These are phyloP conservation scores for Dactylonectria macrodidyma DNA, from an alignment of 2,329 filamentous ascomycete genomes.

Conservation along the genomic window DNA sequence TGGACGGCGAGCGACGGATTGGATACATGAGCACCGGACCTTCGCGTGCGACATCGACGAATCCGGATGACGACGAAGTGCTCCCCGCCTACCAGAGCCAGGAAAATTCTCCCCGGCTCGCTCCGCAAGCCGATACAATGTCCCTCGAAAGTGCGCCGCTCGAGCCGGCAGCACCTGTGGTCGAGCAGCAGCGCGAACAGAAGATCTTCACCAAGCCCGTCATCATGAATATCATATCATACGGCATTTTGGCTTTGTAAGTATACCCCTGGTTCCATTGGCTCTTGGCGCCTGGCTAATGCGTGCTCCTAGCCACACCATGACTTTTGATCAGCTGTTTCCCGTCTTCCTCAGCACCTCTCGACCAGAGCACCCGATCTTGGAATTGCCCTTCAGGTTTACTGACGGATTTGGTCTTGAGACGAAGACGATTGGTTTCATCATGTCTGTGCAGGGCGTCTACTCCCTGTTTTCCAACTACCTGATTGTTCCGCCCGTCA, in stretches of 20 bases:
- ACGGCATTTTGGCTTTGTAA: constrained; percentile 95
- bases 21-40: constrained; percentile 65
- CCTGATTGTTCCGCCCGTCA: constrained; percentile 85
- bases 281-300: constrained; percentile 31
- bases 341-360: constrained; percentile 89
- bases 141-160: constrained; percentile 33
- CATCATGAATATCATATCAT: constrained; percentile 88
- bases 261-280: constrained; percentile 55
- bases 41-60: constrained; percentile 24
- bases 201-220: constrained; percentile 88
- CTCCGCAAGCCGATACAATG: constrained; percentile 47
- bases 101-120: constrained; percentile 67
- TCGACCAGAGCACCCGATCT: constrained; percentile 64
- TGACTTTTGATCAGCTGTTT: constrained; percentile 94
- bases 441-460: constrained; percentile 89
- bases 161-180: constrained; percentile 44
- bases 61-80: constrained; percentile 64
- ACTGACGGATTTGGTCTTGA: constrained; percentile 87
- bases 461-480: constrained; percentile 92
- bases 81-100: constrained; percentile 79
- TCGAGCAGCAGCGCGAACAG: constrained; percentile 33
- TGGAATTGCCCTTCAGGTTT: constrained; percentile 87
- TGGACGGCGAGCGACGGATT: constrained; percentile 73
- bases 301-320: constrained; percentile 80
- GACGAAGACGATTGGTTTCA: constrained; percentile 87